Base-by-base conservation (phyloP, 2,329 filamentous ascomycete species). In the Ophiostoma triangulosporum region DNA sequence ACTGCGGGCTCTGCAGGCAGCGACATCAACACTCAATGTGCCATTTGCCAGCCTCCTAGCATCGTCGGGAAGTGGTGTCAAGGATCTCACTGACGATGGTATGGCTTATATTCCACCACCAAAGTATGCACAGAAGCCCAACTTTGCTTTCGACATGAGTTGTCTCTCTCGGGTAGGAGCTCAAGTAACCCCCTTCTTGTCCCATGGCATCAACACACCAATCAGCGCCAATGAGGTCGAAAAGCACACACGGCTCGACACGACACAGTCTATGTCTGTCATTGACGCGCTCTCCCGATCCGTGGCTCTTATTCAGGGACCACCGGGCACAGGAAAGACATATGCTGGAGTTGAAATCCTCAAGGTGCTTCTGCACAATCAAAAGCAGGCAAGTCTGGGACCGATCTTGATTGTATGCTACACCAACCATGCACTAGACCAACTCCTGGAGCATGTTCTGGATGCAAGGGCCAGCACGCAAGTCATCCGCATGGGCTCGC, bases 251-350 rank as follows among this genome's bases (percentile, higher is more conserved):
- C 67, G 62, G 0, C 70, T 86, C 0, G 81, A 86, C 57, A 54
- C 60, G 1, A 72, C 70, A 0, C 74, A 79, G 56, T 72, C 73
- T 4, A 55, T 59, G 4, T 78, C 80, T 1, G 63, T 85, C 0
- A 57, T 82, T 0, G 66, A 72, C 17, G 71, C 77, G 3, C 64
- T 86, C 0, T 70, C 67, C 0, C 69, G 72, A 1, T 70, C 72
- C 32, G 63, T 84, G 8, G 74, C 78, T 1, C 67, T 86, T 4
- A 82, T 86, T 11, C 82, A 87, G 66, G 84, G 84, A 0, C 83
- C 83, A 0, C 83, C 83, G 0, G 83, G 84, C 0, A 87, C 83
- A 0, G 83, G 84, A 0, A 87, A 87, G 61, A 76, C 71, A 4
- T 85, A 75, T 57, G 71, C 75, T 0, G 82, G 81, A 3, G 70